Conservation (phyloP, 2,329 filamentous ascomycete species). For the Claviceps sp. region DNA sequence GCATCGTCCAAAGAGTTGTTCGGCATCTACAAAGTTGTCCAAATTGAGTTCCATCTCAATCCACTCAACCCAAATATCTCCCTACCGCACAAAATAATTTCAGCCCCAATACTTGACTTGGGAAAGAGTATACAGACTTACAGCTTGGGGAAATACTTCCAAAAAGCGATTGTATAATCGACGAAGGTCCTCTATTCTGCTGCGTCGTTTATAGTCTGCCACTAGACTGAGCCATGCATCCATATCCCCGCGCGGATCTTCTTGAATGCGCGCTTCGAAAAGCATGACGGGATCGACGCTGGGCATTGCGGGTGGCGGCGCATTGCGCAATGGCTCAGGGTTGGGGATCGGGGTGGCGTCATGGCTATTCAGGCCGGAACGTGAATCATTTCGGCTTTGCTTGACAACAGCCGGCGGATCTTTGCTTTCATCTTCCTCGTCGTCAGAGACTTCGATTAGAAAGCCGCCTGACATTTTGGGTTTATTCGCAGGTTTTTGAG, state of each 20-base stretch:
- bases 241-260: conserved; percentile 85
- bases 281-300: conserved; percentile 58
- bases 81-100: conserved; percentile 37
- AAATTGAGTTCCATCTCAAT: conserved; percentile 79
- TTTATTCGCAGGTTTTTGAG: conserved; percentile 28
- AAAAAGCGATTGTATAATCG: conserved; percentile 77
- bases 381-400: conserved; percentile 8
- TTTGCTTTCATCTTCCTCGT: conserved; percentile 31
- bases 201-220: conserved; percentile 66
- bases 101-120: not conserved
- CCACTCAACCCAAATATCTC: conserved; percentile 81
- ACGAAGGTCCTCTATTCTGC: conserved; percentile 69
- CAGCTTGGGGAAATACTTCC: conserved; percentile 75
- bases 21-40: conserved; percentile 68
- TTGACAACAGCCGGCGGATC: conserved; percentile 5
- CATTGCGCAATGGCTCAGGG: conserved; percentile 16
- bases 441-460: conserved; percentile 46
- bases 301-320: conserved; percentile 24
- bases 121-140: conserved; percentile 35
- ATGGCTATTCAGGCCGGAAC: conserved; percentile 6
- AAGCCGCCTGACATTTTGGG: conserved; percentile 48
- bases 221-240: conserved; percentile 87
- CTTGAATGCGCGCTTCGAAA: conserved; percentile 79
- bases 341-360: conserved; percentile 10
- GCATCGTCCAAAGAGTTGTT: conserved; percentile 70